A percentile compares a stretch with the other conserved stretches of the same genome.
phyloP scores from a whole-genome alignment of 345 rosid genomes.

The Ricinus communis region DNA sequence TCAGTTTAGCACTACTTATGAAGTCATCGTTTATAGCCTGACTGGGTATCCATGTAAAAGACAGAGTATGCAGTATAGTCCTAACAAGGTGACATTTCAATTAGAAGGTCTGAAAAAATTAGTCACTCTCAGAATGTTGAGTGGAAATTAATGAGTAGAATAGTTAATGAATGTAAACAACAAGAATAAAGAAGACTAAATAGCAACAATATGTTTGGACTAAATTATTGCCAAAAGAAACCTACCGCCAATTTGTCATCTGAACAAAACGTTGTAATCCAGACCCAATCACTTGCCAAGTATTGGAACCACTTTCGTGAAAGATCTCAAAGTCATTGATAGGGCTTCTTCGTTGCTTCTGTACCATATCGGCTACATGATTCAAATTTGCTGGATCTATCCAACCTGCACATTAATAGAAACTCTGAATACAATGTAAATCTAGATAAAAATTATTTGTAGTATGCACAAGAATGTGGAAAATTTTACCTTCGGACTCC shows the following conservation, averaged over 20 bases:
- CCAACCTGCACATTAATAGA: constrained; percentile 32
- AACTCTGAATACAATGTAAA: constrained; percentile 21
- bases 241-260: constrained; percentile 96
- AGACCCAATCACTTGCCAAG: constrained; percentile 80
- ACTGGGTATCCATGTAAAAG: background rate
- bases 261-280: constrained; percentile 89
- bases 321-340: constrained; percentile 78
- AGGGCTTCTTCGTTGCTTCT: constrained; percentile 60
- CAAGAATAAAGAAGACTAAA: background rate
- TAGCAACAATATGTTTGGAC: constrained; percentile 1
- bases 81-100: background rate
- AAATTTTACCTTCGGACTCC: constrained; percentile 56
- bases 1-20: background rate
- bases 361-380: constrained; percentile 75
- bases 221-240: background rate
- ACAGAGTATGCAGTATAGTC: background rate
- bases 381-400: constrained; percentile 47
- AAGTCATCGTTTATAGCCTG: background rate
- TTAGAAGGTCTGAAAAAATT: background rate
- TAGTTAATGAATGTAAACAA: background rate
- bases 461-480: background rate
- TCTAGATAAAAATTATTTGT: background rate
- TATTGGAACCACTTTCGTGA: constrained; percentile 51
- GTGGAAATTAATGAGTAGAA: background rate
- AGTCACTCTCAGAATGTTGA: background rate